Percentiles rank a stretch among this genome's conserved stretches.
phyloP scores from a whole-genome alignment of 805 yeast species.

The Phaffomyces antillensis region DNA sequence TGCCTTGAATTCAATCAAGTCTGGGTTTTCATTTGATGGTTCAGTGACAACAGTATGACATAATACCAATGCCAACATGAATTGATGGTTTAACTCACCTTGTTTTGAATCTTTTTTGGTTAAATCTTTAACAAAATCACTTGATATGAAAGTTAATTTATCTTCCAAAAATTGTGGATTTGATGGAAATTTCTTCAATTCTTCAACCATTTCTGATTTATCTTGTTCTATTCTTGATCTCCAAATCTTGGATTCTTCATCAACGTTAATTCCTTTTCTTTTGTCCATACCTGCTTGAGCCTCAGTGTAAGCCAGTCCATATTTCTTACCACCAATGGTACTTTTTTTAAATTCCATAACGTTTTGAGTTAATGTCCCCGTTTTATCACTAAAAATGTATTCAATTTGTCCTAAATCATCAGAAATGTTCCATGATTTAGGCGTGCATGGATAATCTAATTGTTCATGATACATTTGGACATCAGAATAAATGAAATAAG shows the following conservation, averaged over 20 bases:
- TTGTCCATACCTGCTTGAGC: constrained; percentile 73
- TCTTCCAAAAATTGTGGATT: constrained; percentile 41
- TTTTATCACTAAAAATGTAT: constrained; percentile 76
- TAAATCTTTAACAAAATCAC: constrained; percentile 55
- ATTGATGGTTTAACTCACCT: constrained; percentile 53
- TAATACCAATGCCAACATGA: constrained; percentile 66
- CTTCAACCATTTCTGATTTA: constrained; percentile 46
- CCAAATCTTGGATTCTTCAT: constrained; percentile 46
- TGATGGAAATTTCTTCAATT: constrained; percentile 27
- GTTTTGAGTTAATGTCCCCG: constrained; percentile 78
- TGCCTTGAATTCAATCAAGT: constrained; percentile 53
- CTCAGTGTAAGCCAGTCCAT: constrained; percentile 78
- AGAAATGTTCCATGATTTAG: constrained; percentile 78
- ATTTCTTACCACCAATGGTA: constrained; percentile 62
- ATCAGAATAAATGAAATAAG: constrained; percentile 72
- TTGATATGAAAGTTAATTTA: constrained; percentile 62
- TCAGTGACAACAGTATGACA: constrained; percentile 80
- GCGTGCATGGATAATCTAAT: constrained; percentile 75
- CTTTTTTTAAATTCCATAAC: constrained; percentile 82
- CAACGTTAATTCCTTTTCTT: constrained; percentile 67
- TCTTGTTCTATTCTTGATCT: constrained; percentile 47
- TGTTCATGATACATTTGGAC: constrained; percentile 59
- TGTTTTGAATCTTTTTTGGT: constrained; percentile 40
- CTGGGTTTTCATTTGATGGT: constrained; percentile 50
- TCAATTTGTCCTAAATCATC: constrained; percentile 84